Evolutionary conservation across 768 basidiomycete genomes (phyloP).

Genomic region (Flagelloscypha sp.): DNA sequence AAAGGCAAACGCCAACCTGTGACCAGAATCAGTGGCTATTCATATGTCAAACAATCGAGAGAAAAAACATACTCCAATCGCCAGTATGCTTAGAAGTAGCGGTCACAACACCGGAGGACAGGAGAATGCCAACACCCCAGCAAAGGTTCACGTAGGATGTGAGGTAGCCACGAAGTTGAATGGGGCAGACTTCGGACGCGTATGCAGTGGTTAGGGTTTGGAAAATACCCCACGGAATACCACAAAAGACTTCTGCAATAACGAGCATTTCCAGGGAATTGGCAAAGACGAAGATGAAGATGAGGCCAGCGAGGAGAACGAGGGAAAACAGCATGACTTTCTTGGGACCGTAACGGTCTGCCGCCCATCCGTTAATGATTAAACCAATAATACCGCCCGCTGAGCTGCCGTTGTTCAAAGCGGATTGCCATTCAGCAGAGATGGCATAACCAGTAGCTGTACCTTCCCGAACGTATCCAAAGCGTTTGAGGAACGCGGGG

Average conservation of each 20-base stretch:
- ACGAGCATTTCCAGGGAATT: constrained; percentile 6
- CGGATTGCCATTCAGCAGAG: constrained; percentile 16
- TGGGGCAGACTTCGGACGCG: constrained; percentile 17
- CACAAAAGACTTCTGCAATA: constrained; percentile 12
- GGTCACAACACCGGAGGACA: constrained; percentile 13
- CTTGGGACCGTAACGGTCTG: constrained; percentile 15
- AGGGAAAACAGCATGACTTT: constrained; percentile 13
- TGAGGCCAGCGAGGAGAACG: constrained; percentile 11
- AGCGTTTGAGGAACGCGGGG: constrained; percentile 14
- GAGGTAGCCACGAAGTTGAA: constrained; percentile 14
- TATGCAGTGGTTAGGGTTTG: constrained; percentile 17
- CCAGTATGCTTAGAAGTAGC: constrained; percentile 12
- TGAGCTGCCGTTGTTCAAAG: constrained; percentile 12
- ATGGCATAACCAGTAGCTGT: constrained; percentile 8
- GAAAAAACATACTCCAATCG: constrained; percentile 12
- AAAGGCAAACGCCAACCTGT: constrained; percentile 17
- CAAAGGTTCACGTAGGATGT: constrained; percentile 19
- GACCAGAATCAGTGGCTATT: too few species aligned
- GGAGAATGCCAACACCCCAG: constrained; percentile 16
- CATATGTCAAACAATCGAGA: not conserved
- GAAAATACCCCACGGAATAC: constrained; percentile 16
- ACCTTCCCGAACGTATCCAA: constrained; percentile 10
- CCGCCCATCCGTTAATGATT: constrained; percentile 13
- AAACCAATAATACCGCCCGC: constrained; percentile 17
- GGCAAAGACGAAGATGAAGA: constrained; percentile 11